phyloP scores from a whole-genome alignment of 106 monocot genomes.

The Platanthera guangdongensis region DNA sequence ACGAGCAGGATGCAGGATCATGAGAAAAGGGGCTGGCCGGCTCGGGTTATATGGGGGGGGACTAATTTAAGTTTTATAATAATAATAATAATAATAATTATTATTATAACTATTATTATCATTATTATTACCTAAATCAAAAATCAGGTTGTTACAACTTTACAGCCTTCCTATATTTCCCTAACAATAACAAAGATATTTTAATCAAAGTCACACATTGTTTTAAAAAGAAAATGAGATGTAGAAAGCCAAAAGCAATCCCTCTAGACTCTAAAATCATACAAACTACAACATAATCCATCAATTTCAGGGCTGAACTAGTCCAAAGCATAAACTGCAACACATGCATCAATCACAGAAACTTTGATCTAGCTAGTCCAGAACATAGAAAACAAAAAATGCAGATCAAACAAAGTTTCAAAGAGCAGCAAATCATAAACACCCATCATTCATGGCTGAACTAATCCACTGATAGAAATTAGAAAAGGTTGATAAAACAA shows the following conservation, averaged over 20 bases:
- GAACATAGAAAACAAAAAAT: neutral
- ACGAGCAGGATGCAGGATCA: no score
- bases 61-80: no score
- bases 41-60: no score
- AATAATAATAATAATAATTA: no score
- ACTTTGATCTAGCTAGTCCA: neutral
- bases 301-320: neutral
- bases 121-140: no score
- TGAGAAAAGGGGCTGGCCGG: no score
- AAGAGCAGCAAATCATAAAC: neutral
- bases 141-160: no score
- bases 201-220: neutral
- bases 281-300: neutral
- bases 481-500: neutral
- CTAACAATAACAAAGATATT: neutral
- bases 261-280: neutral
- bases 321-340: neutral
- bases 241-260: neutral
- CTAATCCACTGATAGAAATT: neutral
- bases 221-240: neutral
- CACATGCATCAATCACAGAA: neutral
- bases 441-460: neutral
- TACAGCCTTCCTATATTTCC: neutral
- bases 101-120: no score
- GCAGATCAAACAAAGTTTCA: neutral